Base-by-base conservation (phyloP, 345 rosid species). In the Isatis tinctoria region DNA sequence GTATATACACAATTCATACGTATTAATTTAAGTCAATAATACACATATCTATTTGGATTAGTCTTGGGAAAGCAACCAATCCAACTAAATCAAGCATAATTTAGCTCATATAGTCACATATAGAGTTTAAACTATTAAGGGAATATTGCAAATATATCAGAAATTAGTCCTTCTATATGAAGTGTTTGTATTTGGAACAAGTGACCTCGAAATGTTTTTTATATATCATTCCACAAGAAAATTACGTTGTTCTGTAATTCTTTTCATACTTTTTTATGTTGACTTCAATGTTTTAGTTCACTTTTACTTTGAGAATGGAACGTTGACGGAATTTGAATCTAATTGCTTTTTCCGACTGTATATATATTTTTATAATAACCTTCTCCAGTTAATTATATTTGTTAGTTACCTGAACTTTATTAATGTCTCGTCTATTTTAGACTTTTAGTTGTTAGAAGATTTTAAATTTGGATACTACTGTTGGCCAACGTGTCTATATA, bases 291-390 rank as follows among this genome's bases (percentile, higher is more conserved):
- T 33, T 54, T 24, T 54, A 4, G 49, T 44, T 73, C 57, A 64
- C 58, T 33, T 73, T 33, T 64, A 54, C 28, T 53, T 73, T 64
- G 47, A 44, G 65, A 56, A 54, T 54, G 35, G 49, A 65, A 54
- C 65, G 70, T 65, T 65, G 48, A 39, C 44, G 58, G 65, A 60
- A 17, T 65, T 73, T 65, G 71, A 43, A 54, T 43, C 43, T 6
- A 12, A 22, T 16, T 54, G 58, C 56, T 54, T 24, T 62, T 26
- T 41, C 14, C 60, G 48, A 35, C 10, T 35, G 9, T 64, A 17
- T 36, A 1, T 27, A 11, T 6, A 6, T 14, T 5, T 35, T 16
- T 20, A 18, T 6, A 12, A 17, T 5, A 17, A 40, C 47, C 18
- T 13, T 22, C 44, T 27, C 35, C 22, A 12, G 24, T 22, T 22